Percentiles rank a stretch among this genome's conserved stretches.
These are phyloP conservation scores for Aureobasidium sp. DNA, from an alignment of 2,329 filamentous ascomycete species.

Conservation along the genomic window DNA sequence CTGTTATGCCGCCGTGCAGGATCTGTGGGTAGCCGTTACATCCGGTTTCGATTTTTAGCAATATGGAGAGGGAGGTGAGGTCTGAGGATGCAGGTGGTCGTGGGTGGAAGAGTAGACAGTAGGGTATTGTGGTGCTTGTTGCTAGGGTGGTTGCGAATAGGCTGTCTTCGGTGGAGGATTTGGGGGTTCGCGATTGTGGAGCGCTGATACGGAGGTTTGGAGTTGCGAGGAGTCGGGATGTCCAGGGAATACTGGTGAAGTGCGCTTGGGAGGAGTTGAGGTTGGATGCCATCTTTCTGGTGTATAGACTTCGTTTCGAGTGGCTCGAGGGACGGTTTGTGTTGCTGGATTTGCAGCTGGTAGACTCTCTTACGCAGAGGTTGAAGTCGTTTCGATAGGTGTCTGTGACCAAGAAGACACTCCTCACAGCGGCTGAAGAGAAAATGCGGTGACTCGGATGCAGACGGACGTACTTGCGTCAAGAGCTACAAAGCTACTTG, in stretches of 20 bases:
- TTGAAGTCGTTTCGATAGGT: not conserved
- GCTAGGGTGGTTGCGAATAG: conserved; percentile 50
- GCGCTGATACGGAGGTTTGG: conserved; percentile 34
- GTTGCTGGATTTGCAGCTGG: not conserved
- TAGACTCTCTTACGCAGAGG: no score
- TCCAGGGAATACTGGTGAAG: conserved; percentile 30
- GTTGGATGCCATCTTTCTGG: not conserved
- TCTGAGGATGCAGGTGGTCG: conserved; percentile 26
- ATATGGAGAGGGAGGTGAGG: conserved; percentile 32
- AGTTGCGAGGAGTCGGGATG: conserved; percentile 22
- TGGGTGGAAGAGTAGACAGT: conserved; percentile 39
- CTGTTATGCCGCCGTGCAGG: conserved; percentile 53
- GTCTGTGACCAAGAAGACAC: not conserved
- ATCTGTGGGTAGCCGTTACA: conserved; percentile 49
- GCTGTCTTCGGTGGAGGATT: conserved; percentile 41
- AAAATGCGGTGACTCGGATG: no score
- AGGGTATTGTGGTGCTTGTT: conserved; percentile 43
- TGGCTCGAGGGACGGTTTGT: not conserved
- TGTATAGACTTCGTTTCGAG: not conserved
- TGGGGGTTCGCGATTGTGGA: conserved; percentile 34
- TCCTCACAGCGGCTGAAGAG: not conserved
- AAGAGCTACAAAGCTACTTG: not conserved
- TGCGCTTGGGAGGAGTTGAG: conserved; percentile 3
- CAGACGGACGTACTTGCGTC: no score
- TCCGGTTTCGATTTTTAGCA: conserved; percentile 43